phyloP scores from a whole-genome alignment of 768 basidiomycete species.

The Trametes coccinea region DNA sequence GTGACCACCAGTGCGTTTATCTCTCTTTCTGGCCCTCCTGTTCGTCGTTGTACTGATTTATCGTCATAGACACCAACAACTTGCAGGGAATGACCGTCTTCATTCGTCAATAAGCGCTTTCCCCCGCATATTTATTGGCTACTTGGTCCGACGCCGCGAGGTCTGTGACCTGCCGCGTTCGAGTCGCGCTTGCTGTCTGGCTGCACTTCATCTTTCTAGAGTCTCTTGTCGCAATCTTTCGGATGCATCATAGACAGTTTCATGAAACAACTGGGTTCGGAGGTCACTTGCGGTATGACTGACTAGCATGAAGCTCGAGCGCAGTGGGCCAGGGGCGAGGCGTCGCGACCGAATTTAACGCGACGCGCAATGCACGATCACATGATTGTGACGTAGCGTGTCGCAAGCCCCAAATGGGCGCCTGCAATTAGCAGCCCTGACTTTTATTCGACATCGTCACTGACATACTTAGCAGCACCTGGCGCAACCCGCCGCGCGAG shows the following conservation, averaged over 20 bases:
- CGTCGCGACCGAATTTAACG: no score
- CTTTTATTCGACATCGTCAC: no score
- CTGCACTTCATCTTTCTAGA: neutral
- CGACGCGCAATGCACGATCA: neutral
- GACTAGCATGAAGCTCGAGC: no score
- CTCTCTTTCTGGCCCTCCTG: neutral
- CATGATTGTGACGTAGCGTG: slow-evolving; percentile 11
- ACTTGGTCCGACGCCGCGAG: no score
- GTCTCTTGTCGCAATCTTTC: neutral
- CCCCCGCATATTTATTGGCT: no score
- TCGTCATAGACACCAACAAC: slow-evolving; percentile 14
- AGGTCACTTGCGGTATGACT: neutral
- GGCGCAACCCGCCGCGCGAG: no score
- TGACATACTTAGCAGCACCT: no score
- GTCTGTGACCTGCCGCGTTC: no score
- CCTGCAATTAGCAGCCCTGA: neutral
- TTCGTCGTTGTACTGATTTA: neutral
- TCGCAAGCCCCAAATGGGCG: neutral
- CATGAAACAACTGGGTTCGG: neutral
- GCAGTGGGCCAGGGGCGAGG: no score
- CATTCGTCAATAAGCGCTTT: neutral
- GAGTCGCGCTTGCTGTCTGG: neutral
- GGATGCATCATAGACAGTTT: slow-evolving; percentile 9
- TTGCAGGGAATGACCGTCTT: slow-evolving; percentile 25
- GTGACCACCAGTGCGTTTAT: slow-evolving; percentile 19